Percentiles rank a stretch among this genome's conserved stretches.
phyloP scores from a whole-genome alignment of 2,329 filamentous ascomycete genomes.

The Blastomyces gilchristii region DNA sequence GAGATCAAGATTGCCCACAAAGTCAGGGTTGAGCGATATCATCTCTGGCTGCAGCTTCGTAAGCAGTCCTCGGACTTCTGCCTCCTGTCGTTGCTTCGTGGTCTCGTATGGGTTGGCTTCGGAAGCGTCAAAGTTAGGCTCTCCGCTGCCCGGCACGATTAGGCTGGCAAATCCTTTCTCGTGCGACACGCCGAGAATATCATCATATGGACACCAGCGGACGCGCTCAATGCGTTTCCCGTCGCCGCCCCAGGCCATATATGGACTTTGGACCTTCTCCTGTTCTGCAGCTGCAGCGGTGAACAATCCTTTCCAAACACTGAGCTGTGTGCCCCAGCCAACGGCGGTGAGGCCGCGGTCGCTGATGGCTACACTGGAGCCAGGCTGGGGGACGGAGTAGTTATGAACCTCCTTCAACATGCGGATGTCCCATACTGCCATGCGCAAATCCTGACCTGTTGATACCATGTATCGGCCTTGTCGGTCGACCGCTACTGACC shows the following conservation, averaged over 20 bases:
- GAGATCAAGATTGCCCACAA: constrained; percentile 77
- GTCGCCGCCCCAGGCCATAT: constrained; percentile 87
- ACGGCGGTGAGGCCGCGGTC: constrained; percentile 81
- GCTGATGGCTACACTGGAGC: constrained; percentile 74
- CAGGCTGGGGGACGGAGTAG: constrained; percentile 75
- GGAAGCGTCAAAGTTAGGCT: constrained; percentile 89
- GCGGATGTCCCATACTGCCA: constrained; percentile 92
- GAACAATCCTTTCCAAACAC: constrained; percentile 86
- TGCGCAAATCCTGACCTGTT: constrained; percentile 76
- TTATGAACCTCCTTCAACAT: constrained; percentile 88
- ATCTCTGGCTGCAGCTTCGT: constrained; percentile 96
- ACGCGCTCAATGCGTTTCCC: constrained; percentile 71
- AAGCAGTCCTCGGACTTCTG: constrained; percentile 77
- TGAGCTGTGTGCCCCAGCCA: constrained; percentile 80
- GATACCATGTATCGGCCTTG: constrained; percentile 94
- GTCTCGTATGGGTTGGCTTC: constrained; percentile 96
- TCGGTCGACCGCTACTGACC: constrained; percentile 73
- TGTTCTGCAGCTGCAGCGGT: constrained; percentile 60
- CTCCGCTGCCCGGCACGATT: constrained; percentile 87
- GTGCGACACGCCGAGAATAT: constrained; percentile 79
- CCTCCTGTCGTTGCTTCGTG: constrained; percentile 80
- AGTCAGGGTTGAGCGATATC: constrained; percentile 89
- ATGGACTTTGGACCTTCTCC: constrained; percentile 72
- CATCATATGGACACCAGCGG: constrained; percentile 89
- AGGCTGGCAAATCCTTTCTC: constrained; percentile 78